Evolutionary conservation across 352 stramenopile genomes (phyloP).

Genomic region (Peronosclerospora sorghi): DNA sequence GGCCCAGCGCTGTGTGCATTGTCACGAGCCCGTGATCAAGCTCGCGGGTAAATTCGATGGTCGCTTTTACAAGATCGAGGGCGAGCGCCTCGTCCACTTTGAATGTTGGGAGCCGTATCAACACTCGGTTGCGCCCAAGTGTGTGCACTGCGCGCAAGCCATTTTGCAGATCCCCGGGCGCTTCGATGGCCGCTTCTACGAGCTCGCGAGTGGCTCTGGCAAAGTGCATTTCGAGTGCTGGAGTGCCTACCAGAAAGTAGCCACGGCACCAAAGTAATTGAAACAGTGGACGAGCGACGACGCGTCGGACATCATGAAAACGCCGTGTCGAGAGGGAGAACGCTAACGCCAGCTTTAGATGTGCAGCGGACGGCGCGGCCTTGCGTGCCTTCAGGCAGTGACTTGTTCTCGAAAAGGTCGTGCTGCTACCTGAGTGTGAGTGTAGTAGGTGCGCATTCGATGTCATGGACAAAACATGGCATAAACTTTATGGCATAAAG

Average conservation of each 20-base stretch:
- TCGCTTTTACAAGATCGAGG: constrained; percentile 80
- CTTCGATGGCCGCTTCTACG: constrained; percentile 80
- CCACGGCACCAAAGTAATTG: too few species aligned
- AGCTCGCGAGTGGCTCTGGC: constrained; percentile 54
- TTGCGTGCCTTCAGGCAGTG: too few species aligned
- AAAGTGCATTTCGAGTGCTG: constrained; percentile 85
- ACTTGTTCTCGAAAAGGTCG: too few species aligned
- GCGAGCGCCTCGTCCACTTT: constrained; percentile 62
- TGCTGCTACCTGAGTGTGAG: too few species aligned
- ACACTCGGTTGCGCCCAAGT: constrained; percentile 54
- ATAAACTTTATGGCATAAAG: too few species aligned
- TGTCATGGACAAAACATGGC: too few species aligned
- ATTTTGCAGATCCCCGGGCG: constrained; percentile 60
- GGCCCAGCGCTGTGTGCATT: constrained; percentile 66
- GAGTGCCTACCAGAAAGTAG: constrained; percentile 69
- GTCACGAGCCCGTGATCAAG: constrained; percentile 55
- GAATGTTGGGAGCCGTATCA: constrained; percentile 83
- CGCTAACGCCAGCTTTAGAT: too few species aligned
- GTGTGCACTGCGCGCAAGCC: constrained; percentile 59
- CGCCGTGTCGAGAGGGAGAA: too few species aligned
- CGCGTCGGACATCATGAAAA: too few species aligned
- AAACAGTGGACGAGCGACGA: too few species aligned
- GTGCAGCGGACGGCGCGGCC: too few species aligned
- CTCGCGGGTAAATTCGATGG: constrained; percentile 60
- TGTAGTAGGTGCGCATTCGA: too few species aligned